Evolutionary conservation across 805 yeast genomes (phyloP).

Genomic region (Kodamaea laetipori): DNA sequence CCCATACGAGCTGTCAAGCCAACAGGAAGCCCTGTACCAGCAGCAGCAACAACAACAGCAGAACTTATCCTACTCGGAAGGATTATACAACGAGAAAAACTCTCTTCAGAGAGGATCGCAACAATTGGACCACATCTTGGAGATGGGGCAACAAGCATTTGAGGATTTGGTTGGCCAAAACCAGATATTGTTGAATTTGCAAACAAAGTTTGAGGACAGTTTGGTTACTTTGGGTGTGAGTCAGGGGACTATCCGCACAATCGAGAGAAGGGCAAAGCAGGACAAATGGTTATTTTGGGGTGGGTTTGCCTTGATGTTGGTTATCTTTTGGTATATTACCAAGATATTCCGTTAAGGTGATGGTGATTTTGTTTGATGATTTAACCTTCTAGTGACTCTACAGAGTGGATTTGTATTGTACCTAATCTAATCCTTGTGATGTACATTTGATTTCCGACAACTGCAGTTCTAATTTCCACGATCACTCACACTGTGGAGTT

Average conservation of each 20-base stretch:
- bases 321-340: constrained; percentile 66
- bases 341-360: constrained; percentile 56
- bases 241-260: constrained; percentile 73
- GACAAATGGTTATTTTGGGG: constrained; percentile 88
- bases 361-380: not conserved
- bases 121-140: constrained; percentile 86
- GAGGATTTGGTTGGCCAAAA: constrained; percentile 87
- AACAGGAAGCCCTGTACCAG: constrained; percentile 16
- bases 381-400: no score
- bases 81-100: constrained; percentile 67
- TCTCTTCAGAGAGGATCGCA: constrained; percentile 68
- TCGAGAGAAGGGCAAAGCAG: constrained; percentile 79
- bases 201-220: constrained; percentile 62
- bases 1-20: constrained; percentile 53
- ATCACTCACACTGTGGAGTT: no score
- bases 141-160: constrained; percentile 82
- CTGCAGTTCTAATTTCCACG: no score
- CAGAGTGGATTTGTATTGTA: not conserved
- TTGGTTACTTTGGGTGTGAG: constrained; percentile 85
- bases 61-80: constrained; percentile 52
- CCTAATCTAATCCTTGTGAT: no score
- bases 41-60: constrained; percentile 30
- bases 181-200: constrained; percentile 64
- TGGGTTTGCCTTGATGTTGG: constrained; percentile 62
- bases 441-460: no score